phyloP scores from a whole-genome alignment of 768 basidiomycete genomes.

The Xerocomellus chrysenteron region DNA sequence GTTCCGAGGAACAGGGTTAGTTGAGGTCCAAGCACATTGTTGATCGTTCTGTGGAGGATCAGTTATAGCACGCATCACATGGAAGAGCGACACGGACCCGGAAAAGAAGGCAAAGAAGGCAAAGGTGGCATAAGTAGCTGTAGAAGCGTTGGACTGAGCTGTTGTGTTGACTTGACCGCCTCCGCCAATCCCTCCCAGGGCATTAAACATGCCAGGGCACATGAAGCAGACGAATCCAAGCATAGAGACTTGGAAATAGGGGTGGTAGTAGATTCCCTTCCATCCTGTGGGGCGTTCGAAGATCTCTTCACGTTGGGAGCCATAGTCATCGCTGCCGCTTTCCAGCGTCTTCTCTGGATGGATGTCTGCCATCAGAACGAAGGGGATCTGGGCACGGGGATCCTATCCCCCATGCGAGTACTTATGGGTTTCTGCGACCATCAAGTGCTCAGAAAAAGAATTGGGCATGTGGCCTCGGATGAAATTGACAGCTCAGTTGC shows the following conservation, averaged over 20 bases:
- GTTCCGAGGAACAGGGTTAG: conserved; percentile 74
- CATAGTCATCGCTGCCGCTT: conserved; percentile 30
- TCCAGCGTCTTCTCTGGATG: conserved; percentile 22
- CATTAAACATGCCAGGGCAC: conserved; percentile 72
- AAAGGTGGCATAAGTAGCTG: conserved; percentile 66
- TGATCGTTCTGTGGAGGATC: conserved; percentile 54
- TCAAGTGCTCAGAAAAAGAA: neutral
- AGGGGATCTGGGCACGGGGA: neutral
- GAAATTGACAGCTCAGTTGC: conserved; percentile 3
- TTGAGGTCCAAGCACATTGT: conserved; percentile 78
- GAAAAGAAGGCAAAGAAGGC: conserved; percentile 64
- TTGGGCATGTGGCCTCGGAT: conserved; percentile 15
- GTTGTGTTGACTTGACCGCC: conserved; percentile 70
- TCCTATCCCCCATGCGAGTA: neutral
- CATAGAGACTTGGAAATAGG: conserved; percentile 46
- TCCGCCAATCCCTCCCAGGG: conserved; percentile 75
- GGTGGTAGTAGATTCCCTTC: conserved; percentile 57
- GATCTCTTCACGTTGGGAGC: conserved; percentile 29
- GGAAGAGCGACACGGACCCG: conserved; percentile 46
- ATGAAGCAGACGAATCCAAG: conserved; percentile 68
- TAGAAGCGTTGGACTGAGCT: conserved; percentile 68
- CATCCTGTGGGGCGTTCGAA: conserved; percentile 51
- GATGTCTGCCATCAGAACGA: conserved; percentile 16
- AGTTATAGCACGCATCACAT: neutral
- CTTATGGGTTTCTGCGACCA: conserved; percentile 12